These are phyloP conservation scores for Vaucheria bursata DNA, from an alignment of 352 stramenopile species.

Conservation along the genomic window DNA sequence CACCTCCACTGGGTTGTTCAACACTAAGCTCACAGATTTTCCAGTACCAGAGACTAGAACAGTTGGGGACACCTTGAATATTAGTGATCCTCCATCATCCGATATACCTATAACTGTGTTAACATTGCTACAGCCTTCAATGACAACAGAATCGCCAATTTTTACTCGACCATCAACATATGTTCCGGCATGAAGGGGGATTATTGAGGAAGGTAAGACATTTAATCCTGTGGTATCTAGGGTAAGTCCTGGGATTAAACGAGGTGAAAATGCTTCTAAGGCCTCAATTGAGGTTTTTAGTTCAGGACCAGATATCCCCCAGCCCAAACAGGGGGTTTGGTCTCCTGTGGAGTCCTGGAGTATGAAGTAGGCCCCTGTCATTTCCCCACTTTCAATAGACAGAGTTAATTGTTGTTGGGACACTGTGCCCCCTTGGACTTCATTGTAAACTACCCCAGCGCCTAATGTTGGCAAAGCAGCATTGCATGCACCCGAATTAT, in stretches of 20 bases:
- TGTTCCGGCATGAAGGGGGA: conserved; percentile 1
- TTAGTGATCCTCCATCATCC: conserved; percentile 32
- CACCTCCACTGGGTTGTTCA: conserved; percentile 24
- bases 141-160: conserved; percentile 32
- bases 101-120: conserved; percentile 39
- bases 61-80: conserved; percentile 21
- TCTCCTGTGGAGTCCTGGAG: conserved; percentile 22
- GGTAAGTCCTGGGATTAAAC: conserved; percentile 10
- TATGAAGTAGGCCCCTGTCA: conserved; percentile 46
- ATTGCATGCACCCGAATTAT: background rate
- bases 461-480: background rate
- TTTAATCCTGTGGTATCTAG: conserved; percentile 38
- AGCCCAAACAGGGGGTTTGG: conserved; percentile 60
- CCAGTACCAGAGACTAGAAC: background rate
- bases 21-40: conserved; percentile 14
- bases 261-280: conserved; percentile 44
- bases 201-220: background rate
- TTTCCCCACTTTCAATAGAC: conserved; percentile 45
- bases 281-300: conserved; percentile 61
- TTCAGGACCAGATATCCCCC: conserved; percentile 57
- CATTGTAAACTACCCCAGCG: conserved; percentile 25
- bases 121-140: conserved; percentile 17
- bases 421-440: conserved; percentile 47
- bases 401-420: conserved; percentile 47
- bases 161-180: conserved; percentile 43